These are phyloP conservation scores for Pythium biforme DNA, from an alignment of 352 stramenopile genomes.

Conservation along the genomic window DNA sequence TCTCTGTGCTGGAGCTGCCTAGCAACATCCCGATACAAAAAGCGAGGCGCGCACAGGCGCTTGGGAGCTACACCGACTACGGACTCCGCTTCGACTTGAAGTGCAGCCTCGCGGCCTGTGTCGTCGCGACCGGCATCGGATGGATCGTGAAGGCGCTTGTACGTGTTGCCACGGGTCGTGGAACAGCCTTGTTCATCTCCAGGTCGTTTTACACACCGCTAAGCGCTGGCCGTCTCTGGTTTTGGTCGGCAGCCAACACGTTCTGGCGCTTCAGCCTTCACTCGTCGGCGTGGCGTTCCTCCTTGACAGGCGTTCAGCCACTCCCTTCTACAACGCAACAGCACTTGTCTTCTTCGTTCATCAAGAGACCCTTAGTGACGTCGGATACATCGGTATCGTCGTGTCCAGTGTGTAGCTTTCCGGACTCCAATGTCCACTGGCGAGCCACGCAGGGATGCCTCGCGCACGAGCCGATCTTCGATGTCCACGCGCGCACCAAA, in stretches of 20 bases:
- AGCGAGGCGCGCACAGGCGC: not conserved
- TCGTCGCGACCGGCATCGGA: not conserved
- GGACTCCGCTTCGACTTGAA: conserved; percentile 13
- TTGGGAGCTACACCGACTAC: conserved; percentile 2
- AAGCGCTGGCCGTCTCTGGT: conserved; percentile 2
- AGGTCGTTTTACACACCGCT: conserved; percentile 17
- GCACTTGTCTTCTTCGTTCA: too few species aligned
- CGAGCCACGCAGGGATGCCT: not conserved
- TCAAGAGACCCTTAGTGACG: too few species aligned
- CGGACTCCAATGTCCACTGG: not conserved
- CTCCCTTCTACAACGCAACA: not conserved
- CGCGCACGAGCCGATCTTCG: conserved; percentile 4
- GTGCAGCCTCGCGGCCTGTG: not conserved
- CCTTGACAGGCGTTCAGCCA: not conserved
- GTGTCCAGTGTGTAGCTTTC: not conserved
- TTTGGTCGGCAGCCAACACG: not conserved
- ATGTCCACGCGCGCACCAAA: not conserved
- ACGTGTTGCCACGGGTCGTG: not conserved
- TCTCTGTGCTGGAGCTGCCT: not conserved
- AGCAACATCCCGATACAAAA: not conserved
- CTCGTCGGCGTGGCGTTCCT: not conserved
- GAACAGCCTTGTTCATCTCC: conserved; percentile 1
- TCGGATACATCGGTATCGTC: too few species aligned
- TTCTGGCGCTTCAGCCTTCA: not conserved
- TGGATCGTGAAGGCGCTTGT: not conserved